Evolutionary conservation across 768 basidiomycete species (phyloP).

Genomic region (Rhizopogon salebrosus): DNA sequence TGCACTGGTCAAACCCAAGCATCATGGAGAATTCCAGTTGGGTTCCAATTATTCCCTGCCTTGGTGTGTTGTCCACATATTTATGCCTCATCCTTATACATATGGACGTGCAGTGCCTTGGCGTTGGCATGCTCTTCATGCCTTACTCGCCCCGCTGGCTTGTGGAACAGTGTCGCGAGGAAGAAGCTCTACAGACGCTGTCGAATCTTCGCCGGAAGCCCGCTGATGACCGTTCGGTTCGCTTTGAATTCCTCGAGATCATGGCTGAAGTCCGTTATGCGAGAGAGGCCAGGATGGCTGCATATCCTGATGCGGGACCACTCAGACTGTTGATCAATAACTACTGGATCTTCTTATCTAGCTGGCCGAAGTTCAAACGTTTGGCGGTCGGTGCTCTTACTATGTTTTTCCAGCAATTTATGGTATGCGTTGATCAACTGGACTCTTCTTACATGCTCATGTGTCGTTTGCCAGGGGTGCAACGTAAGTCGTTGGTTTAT

Average conservation of each 20-base stretch:
- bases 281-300: conserved; percentile 14
- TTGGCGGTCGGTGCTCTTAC: conserved; percentile 24
- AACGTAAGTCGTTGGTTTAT: conserved; percentile 14
- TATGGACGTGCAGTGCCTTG: conserved; percentile 19
- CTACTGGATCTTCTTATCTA: conserved; percentile 19
- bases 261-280: conserved; percentile 29
- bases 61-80: conserved; percentile 22
- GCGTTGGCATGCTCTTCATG: conserved; percentile 28
- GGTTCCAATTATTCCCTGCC: conserved; percentile 34
- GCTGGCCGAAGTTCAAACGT: conserved; percentile 28
- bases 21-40: conserved; percentile 32
- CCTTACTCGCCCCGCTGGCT: conserved; percentile 42
- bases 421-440: conserved; percentile 12
- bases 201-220: conserved; percentile 30
- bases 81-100: neutral
- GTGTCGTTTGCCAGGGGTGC: conserved; percentile 13
- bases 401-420: conserved; percentile 29
- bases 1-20: conserved; percentile 26
- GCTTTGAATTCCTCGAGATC: conserved; percentile 36
- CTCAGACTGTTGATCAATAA: conserved; percentile 16
- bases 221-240: conserved; percentile 25
- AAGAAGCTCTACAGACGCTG: conserved; percentile 30
- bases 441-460: neutral
- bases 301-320: conserved; percentile 18
- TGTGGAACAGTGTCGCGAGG: conserved; percentile 30